Conservation (phyloP, 768 basidiomycete species). For the Mycena pura region DNA sequence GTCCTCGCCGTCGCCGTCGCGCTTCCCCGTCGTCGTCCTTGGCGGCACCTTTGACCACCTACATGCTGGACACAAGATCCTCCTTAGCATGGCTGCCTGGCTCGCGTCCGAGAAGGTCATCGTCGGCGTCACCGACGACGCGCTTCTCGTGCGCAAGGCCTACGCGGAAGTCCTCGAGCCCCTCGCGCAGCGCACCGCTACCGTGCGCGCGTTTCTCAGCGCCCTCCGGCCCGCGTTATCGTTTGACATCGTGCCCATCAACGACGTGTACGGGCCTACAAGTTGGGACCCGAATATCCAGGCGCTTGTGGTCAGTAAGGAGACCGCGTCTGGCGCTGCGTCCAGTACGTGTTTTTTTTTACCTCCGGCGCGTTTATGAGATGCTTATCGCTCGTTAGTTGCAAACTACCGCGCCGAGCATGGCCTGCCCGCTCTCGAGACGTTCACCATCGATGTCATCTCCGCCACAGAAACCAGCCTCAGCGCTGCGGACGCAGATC, state of each 20-base stretch:
- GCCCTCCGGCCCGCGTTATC: conserved; percentile 72
- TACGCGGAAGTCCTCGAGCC: conserved; percentile 72
- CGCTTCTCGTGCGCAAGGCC: conserved; percentile 72
- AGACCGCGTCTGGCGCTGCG: conserved; percentile 80
- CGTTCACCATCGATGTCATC: conserved; percentile 90
- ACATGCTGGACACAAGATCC: conserved; percentile 96
- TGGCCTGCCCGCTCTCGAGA: conserved; percentile 62
- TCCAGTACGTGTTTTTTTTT: conserved; percentile 59
- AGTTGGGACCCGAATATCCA: conserved; percentile 88
- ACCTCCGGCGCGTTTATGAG: not conserved
- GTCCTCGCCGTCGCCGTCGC: conserved; percentile 28
- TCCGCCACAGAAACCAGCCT: conserved; percentile 66
- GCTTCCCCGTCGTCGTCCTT: conserved; percentile 76
- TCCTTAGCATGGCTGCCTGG: conserved; percentile 91
- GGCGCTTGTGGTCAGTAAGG: conserved; percentile 88
- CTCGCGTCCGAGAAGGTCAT: conserved; percentile 82
- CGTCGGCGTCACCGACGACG: conserved; percentile 86
- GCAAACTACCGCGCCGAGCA: conserved; percentile 63
- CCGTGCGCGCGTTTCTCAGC: conserved; percentile 71
- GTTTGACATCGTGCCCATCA: conserved; percentile 75
- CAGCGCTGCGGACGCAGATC: conserved; percentile 69
- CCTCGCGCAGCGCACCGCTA: conserved; percentile 58
- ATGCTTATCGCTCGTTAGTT: conserved; percentile 57
- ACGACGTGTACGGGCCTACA: conserved; percentile 92
- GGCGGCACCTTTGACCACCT: conserved; percentile 99